Evolutionary conservation across 2,329 filamentous ascomycete genomes (phyloP), one percentile per base, ranked within the genome.

Genomic region (Sphaerulina musiva): DNA sequence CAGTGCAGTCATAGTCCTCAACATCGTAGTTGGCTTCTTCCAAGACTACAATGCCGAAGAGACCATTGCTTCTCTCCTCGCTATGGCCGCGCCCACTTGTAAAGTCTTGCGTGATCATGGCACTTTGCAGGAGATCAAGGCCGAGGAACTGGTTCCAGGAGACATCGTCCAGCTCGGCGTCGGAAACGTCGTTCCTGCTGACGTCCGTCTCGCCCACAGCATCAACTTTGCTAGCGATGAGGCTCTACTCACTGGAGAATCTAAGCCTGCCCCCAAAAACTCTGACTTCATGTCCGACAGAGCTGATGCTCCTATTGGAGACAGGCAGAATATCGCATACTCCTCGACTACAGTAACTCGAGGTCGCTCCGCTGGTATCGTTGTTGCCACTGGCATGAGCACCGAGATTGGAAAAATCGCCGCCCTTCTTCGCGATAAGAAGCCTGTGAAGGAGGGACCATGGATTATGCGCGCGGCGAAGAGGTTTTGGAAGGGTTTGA

Each of bases 181-280:
- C 41, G 85, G 85, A 59, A 84, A 87, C 67, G 82, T 86, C 46
- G 77, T 87, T 36, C 84, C 85, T 4, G 85, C 85, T 34, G 85
- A 89, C 69, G 72, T 87, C 51, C 56, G 72, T 23, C 68, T 80
- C 1, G 69, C 84, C 54, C 79, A 84, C 57, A 80, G 80, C 53
- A 81, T 90, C 70, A 92, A 92, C 68, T 75, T 90, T 57, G 86
- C 86, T 49, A 85, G 84, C 52, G 87, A 92, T 55, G 84, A 87
- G 67, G 83, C 84, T 9, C 75, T 86, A 29, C 75, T 88, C 29
- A 88, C 85, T 2, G 85, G 85, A 61, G 85, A 88, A 70, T 86
- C 84, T 12, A 70, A 85, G 14, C 80, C 66, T 6, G 62, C 66
- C 26, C 59, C 57, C 45, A 69, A 70, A 54, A 60, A 63, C 17